A percentile compares a stretch with the other conserved stretches of the same genome.
Evolutionary conservation across 2,329 filamentous ascomycete genomes (phyloP).

Genomic region (Xylariaceae sp.): DNA sequence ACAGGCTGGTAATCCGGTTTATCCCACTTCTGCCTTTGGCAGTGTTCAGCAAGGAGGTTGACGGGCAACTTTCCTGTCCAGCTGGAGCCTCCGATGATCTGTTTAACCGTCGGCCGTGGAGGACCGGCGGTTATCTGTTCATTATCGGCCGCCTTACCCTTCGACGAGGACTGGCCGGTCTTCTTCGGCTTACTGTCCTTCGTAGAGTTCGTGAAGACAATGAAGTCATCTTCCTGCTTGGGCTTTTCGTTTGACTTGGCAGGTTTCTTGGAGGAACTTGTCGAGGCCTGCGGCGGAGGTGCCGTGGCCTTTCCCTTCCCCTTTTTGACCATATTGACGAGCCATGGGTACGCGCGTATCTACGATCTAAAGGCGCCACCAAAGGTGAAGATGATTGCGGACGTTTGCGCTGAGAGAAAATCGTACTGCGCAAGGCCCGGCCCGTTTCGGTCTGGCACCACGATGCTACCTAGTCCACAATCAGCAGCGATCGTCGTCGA

Average conservation of each 20-base stretch:
- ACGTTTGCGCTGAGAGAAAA: not conserved
- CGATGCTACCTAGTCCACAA: not conserved
- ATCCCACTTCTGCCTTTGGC: slow-evolving; percentile 93
- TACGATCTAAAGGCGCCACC: not conserved
- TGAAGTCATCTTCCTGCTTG: slow-evolving; percentile 46
- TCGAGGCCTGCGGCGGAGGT: slow-evolving; percentile 31
- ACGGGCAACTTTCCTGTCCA: slow-evolving; percentile 98
- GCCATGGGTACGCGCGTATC: slow-evolving; percentile 20
- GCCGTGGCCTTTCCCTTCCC: slow-evolving; percentile 46
- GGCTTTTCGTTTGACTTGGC: slow-evolving; percentile 31
- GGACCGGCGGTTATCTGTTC: slow-evolving; percentile 38
- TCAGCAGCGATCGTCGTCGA: not conserved
- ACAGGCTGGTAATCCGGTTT: slow-evolving; percentile 87
- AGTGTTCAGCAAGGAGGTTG: slow-evolving; percentile 89
- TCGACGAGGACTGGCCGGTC: slow-evolving; percentile 27
- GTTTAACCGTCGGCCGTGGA: slow-evolving; percentile 61
- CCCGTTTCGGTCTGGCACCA: not conserved
- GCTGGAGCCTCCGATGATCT: slow-evolving; percentile 86
- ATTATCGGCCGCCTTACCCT: slow-evolving; percentile 24
- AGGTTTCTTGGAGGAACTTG: slow-evolving; percentile 32
- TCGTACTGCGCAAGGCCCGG: not conserved
- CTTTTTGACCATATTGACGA: slow-evolving; percentile 46
- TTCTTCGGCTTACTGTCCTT: slow-evolving; percentile 47
- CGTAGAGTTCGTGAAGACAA: slow-evolving; percentile 54
- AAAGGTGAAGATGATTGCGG: slow-evolving; percentile 2